Base-by-base conservation (phyloP, 2,329 filamentous ascomycete genomes). In the Aspergillus quadricinctus region DNA sequence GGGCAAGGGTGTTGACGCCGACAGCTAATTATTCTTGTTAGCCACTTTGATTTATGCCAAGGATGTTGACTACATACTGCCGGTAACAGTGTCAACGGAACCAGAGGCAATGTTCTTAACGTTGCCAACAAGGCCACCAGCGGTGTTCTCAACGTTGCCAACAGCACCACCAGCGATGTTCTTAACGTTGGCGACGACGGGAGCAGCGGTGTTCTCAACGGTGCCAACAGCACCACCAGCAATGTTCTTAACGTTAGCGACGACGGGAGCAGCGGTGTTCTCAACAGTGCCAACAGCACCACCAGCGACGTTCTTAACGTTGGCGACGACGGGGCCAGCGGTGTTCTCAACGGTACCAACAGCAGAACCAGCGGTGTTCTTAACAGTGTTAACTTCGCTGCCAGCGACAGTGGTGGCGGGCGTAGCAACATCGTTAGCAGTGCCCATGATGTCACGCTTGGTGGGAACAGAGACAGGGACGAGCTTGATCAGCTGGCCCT, bases 51-150 rank as follows among this genome's bases (percentile, higher is more conserved):
- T 45, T n/a, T 27, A 25, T 45, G 9, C n/a, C 28, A 8, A 9
- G 14, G 46, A 6, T 29, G n/a, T 29, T 10, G 17, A 35, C 6
- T 28, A 60, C 62, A 43, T 66, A 67, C 64, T 58, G 28, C 58
- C 61, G 49, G 58, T 60, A 9, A 61, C 49, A 6, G 62, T 62
- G 14, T 46, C 40, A 10, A 54, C 55, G 35, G 49, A 53, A 21
- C 52, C 50, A 45, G 45, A 17, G 25, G 50, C 11, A n/a, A 53
- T 48, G 31, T 23, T 45, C 49, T 53, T 23, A 21, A 56, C 28
- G 25, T 14, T 17, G 31, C 14, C 31, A 19, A 48, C 53, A 25
- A 27, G 57, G 11, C 49, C 55, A 31, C 28, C 50, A 29, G 46
- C 58, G 9, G 49, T 35, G 19, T 37, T 25, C 14, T 46, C 19